Evolutionary conservation across 2,329 filamentous ascomycete genomes (phyloP), one percentile per base, ranked within the genome.

Genomic region (Ascochyta viciae-villosae): DNA sequence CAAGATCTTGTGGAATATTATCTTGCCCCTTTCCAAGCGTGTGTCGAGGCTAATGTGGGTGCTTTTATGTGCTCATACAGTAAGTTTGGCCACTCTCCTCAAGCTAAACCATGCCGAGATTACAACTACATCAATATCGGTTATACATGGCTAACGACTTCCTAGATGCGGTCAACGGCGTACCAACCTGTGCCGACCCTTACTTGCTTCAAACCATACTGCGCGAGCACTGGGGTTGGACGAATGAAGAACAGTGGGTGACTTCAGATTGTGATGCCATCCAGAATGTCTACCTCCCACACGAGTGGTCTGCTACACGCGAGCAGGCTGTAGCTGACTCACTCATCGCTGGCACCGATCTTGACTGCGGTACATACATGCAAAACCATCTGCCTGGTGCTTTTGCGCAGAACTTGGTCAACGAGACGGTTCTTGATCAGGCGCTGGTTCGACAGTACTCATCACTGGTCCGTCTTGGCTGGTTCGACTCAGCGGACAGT

Each of bases 1-100:
- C 87, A 89, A 62, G 88, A 91, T 58, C 75, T 90, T 6, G 80
- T 83, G 0, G 87, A 89, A 64, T 90, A 89, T 73, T 90, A 89
- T 66, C 79, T 89, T 19, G 86, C 85, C 0, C 82, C 86, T 0
- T 90, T 91, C 74, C 78, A 87, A 64, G 81, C 66, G 24, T 80
- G 78, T 58, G 77, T 78, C 1, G 76, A 79, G 46, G 75, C 76
- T 0, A 78, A 80, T 39, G 78, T 80, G n/a, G 78, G 77, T n/a
- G 66, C 67, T 12, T 74, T 80, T 80, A 70, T 89, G 87, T 71
- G 85, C 82, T 44, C 79, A 9, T 87, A 85, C 27, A 78, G 60
- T 63, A 48, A 58, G 61, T 57, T n/a, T 19, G 19, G 19, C 19
- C 19, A 19, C 19, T 19, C 19, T 19, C 19, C 19, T 12, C 13